Percentiles rank a stretch among this genome's conserved stretches.
phyloP scores from a whole-genome alignment of 2,329 filamentous ascomycete species.

The Biscogniauxia marginata region DNA sequence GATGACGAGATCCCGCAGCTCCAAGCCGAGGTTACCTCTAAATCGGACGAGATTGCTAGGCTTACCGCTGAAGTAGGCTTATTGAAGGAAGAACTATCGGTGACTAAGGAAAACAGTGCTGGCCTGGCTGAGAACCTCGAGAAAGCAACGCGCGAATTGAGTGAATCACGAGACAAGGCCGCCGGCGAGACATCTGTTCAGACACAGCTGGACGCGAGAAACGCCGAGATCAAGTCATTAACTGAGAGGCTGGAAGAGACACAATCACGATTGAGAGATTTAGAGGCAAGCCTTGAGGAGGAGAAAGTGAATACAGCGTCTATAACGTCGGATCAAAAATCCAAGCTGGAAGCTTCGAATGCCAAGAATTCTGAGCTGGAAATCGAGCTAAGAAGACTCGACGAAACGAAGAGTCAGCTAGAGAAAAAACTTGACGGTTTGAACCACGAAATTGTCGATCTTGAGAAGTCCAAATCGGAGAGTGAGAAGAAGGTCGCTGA shows the following conservation, averaged over 20 bases:
- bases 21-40: slow-evolving; percentile 71
- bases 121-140: slow-evolving; percentile 68
- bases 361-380: slow-evolving; percentile 26
- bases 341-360: slow-evolving; percentile 27
- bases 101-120: slow-evolving; percentile 67
- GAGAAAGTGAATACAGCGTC: slow-evolving; percentile 24
- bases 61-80: slow-evolving; percentile 68
- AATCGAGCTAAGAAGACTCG: slow-evolving; percentile 38
- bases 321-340: slow-evolving; percentile 24
- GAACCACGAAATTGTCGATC: slow-evolving; percentile 42
- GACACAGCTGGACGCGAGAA: slow-evolving; percentile 47
- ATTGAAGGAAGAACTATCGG: slow-evolving; percentile 68
- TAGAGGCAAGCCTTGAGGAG: slow-evolving; percentile 38
- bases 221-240: slow-evolving; percentile 48
- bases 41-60: slow-evolving; percentile 66
- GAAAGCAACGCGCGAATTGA: slow-evolving; percentile 63
- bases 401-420: slow-evolving; percentile 32
- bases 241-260: slow-evolving; percentile 47
- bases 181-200: slow-evolving; percentile 46
- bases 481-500: slow-evolving; percentile 42
- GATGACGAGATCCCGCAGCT: slow-evolving; percentile 82
- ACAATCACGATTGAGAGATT: slow-evolving; percentile 43
- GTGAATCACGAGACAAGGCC: slow-evolving; percentile 41
- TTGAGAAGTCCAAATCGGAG: slow-evolving; percentile 39
- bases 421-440: slow-evolving; percentile 45